A percentile compares a stretch with the other conserved stretches of the same genome.
These are phyloP conservation scores for Xerocomus spinulosus DNA, from an alignment of 768 basidiomycete species.

Conservation along the genomic window DNA sequence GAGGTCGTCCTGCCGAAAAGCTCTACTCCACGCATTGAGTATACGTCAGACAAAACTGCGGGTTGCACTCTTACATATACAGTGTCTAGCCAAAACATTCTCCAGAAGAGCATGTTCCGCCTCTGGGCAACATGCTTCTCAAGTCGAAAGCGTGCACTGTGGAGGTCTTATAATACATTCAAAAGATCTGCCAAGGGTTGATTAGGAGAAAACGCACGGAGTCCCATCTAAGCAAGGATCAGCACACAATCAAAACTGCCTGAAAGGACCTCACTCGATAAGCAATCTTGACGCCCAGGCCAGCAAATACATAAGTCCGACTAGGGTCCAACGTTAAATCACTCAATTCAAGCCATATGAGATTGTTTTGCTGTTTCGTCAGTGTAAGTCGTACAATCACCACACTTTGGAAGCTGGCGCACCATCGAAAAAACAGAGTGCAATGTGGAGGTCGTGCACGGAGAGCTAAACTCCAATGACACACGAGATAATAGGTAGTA, in stretches of 20 bases:
- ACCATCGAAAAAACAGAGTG: conserved; percentile 54
- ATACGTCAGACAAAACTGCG: background rate
- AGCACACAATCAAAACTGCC: background rate
- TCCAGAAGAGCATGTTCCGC: conserved; percentile 62
- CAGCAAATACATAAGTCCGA: conserved; percentile 53
- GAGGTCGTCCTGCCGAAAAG: conserved; percentile 57
- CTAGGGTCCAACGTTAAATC: conserved; percentile 47
- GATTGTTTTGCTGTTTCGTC: conserved; percentile 35
- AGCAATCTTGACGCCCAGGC: conserved; percentile 53
- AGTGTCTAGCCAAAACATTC: conserved; percentile 59
- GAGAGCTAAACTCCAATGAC: conserved; percentile 45
- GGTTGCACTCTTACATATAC: conserved; percentile 43
- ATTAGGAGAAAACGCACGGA: conserved; percentile 38
- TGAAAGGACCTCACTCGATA: conserved; percentile 46
- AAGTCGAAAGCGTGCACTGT: conserved; percentile 58
- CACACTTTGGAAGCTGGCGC: conserved; percentile 22
- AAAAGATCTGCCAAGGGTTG: background rate
- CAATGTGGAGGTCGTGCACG: conserved; percentile 46
- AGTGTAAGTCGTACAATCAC: conserved; percentile 7
- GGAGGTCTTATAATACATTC: conserved; percentile 42
- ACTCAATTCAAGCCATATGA: conserved; percentile 51
- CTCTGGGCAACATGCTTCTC: conserved; percentile 39
- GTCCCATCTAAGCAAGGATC: conserved; percentile 41
- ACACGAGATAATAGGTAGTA: conserved; percentile 59
- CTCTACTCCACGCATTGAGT: conserved; percentile 37